A percentile compares a stretch with the other conserved stretches of the same genome.
Evolutionary conservation across 1,284 basidiomycete genomes (phyloP).

Genomic region (Boletus sp.): DNA sequence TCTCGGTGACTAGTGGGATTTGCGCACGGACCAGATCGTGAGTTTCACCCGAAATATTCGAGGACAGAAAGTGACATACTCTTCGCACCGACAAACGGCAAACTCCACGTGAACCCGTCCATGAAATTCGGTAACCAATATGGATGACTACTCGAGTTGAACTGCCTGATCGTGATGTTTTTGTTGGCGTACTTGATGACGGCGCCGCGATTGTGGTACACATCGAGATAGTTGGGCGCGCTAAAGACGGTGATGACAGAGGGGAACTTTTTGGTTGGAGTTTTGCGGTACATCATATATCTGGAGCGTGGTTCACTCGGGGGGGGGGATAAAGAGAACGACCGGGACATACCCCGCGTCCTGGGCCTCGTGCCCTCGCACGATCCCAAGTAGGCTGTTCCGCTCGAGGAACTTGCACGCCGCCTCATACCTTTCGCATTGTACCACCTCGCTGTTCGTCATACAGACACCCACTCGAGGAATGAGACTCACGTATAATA

Average conservation of each 20-base stretch:
- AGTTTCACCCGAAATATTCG: neutral
- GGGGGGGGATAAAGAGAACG: neutral
- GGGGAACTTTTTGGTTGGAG: conserved; percentile 50
- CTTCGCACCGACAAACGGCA: conserved; percentile 97
- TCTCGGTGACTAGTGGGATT: conserved; percentile 77
- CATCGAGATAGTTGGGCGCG: conserved; percentile 84
- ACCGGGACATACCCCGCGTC: conserved; percentile 73
- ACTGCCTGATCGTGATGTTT: conserved; percentile 96
- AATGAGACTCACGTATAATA: conserved; percentile 78
- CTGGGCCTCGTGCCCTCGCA: conserved; percentile 97
- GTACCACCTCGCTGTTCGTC: neutral
- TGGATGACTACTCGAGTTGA: conserved; percentile 91
- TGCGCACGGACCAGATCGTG: neutral
- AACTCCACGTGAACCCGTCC: conserved; percentile 98
- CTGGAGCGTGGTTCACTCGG: conserved; percentile 38
- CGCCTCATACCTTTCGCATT: conserved; percentile 70
- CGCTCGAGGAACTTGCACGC: conserved; percentile 93
- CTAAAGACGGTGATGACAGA: conserved; percentile 89
- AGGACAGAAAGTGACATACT: conserved; percentile 50
- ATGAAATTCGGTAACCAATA: conserved; percentile 96
- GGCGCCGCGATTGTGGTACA: conserved; percentile 85
- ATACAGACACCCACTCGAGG: neutral
- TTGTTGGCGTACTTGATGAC: conserved; percentile 98
- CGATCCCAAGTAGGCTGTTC: conserved; percentile 88
- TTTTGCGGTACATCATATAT: conserved; percentile 57